phyloP scores from a whole-genome alignment of 768 basidiomycete species.

The Boletus sp. region DNA sequence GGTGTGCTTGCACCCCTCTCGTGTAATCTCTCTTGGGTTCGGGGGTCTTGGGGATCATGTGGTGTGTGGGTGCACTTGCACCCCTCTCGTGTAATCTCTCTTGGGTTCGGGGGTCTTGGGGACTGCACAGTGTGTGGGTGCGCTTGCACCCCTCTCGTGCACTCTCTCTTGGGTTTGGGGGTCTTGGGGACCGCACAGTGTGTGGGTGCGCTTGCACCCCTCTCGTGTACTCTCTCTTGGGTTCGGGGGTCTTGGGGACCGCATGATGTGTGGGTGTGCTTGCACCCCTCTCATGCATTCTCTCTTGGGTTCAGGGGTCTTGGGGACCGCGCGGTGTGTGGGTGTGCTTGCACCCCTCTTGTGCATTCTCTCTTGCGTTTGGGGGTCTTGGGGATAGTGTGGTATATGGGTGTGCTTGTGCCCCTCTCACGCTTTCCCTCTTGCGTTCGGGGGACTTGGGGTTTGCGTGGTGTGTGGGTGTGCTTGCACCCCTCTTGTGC shows the following conservation, averaged over 20 bases:
- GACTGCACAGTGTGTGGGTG: background rate
- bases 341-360: too few relatives aligned
- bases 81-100: background rate
- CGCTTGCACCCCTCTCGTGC: background rate
- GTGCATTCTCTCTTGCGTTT: background rate
- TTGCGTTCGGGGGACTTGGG: background rate
- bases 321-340: background rate
- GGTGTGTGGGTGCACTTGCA: too few relatives aligned
- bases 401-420: too few relatives aligned
- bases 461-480: background rate
- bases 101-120: background rate
- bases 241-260: too few relatives aligned
- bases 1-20: too few relatives aligned
- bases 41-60: background rate
- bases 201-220: too few relatives aligned
- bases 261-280: too few relatives aligned
- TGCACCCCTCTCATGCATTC: too few relatives aligned
- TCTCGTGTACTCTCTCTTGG: too few relatives aligned
- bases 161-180: too few relatives aligned
- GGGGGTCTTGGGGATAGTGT: background rate
- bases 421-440: background rate
- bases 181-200: too few relatives aligned
- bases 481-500: background rate
- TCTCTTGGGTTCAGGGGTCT: background rate
- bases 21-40: too few relatives aligned